Evolutionary conservation across 2,329 filamentous ascomycete species (phyloP).

Genomic region (Periglandula ipomoeae): DNA sequence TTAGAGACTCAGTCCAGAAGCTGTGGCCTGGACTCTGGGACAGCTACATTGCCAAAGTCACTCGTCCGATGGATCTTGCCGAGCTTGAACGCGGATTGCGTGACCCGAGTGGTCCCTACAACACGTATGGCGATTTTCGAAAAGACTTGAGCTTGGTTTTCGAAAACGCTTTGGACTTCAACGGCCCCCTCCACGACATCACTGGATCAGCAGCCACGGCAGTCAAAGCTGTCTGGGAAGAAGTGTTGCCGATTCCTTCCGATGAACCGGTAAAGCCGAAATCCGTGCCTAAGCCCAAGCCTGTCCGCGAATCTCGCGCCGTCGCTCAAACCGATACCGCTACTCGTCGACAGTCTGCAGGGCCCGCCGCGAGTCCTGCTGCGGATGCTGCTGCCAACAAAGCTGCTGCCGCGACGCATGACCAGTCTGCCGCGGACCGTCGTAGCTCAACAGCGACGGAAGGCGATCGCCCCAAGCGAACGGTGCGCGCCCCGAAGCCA

Average conservation of each 20-base stretch:
- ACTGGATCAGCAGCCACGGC: slow-evolving; percentile 47
- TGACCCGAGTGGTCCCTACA: slow-evolving; percentile 49
- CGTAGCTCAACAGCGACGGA: slow-evolving; percentile 72
- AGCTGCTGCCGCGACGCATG: slow-evolving; percentile 11
- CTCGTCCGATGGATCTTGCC: slow-evolving; percentile 73
- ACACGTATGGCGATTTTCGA: slow-evolving; percentile 61
- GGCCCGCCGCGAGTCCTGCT: slow-evolving; percentile 20
- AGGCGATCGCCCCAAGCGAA: slow-evolving; percentile 76
- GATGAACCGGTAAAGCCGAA: slow-evolving; percentile 51
- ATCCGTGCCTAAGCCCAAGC: slow-evolving; percentile 32
- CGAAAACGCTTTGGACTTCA: slow-evolving; percentile 72
- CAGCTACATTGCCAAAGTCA: slow-evolving; percentile 59
- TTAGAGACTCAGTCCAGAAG: slow-evolving; percentile 67
- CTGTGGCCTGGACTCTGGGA: slow-evolving; percentile 68
- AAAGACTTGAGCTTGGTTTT: slow-evolving; percentile 70
- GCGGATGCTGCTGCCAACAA: slow-evolving; percentile 14
- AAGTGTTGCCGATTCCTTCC: slow-evolving; percentile 34
- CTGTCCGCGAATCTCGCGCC: slow-evolving; percentile 25
- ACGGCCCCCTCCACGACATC: slow-evolving; percentile 67
- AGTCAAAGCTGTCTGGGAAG: slow-evolving; percentile 45
- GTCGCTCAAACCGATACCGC: slow-evolving; percentile 16
- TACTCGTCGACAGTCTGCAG: slow-evolving; percentile 20
- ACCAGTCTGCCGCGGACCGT: slow-evolving; percentile 15
- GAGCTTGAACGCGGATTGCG: slow-evolving; percentile 77
- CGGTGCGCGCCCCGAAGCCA: slow-evolving; percentile 83